These are phyloP conservation scores for Trichomonascaceae sp. DNA, from an alignment of 1,139 yeast genomes.

Conservation along the genomic window DNA sequence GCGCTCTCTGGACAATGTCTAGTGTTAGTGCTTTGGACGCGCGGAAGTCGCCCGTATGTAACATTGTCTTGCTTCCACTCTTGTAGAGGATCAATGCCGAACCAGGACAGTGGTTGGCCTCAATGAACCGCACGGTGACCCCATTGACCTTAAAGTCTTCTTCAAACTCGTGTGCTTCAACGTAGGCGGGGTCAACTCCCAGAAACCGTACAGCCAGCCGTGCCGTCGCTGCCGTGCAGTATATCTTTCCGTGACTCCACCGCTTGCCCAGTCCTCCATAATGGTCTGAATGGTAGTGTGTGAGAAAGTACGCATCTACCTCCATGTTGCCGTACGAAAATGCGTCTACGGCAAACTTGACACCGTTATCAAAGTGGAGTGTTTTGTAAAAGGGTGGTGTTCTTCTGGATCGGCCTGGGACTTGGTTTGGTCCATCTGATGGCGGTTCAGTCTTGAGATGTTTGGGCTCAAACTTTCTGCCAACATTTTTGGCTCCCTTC, in stretches of 20 bases:
- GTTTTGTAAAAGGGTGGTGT: conserved; percentile 26
- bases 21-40: conserved; percentile 33
- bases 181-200: conserved; percentile 40
- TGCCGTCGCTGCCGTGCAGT: conserved; percentile 60
- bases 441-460: neutral
- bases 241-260: conserved; percentile 61
- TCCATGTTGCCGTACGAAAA: conserved; percentile 27
- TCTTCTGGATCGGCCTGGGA: conserved; percentile 1
- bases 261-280: conserved; percentile 71
- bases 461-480: conserved; percentile 1
- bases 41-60: conserved; percentile 92
- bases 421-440: neutral
- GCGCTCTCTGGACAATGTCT: conserved; percentile 21
- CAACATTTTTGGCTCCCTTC: neutral
- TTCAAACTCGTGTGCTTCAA: conserved; percentile 36
- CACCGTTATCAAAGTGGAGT: conserved; percentile 16
- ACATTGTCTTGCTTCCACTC: conserved; percentile 23
- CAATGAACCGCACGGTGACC: conserved; percentile 42
- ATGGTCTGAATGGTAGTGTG: conserved; percentile 87
- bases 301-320: conserved; percentile 22
- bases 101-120: conserved; percentile 96
- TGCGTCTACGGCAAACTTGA: conserved; percentile 28
- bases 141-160: conserved; percentile 18
- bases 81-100: conserved; percentile 62
- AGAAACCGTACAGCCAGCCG: conserved; percentile 41